Percentiles rank a stretch among this genome's conserved stretches.
Conservation (phyloP, 2,329 filamentous ascomycete genomes). For the Tolypocladium paradoxum region DNA sequence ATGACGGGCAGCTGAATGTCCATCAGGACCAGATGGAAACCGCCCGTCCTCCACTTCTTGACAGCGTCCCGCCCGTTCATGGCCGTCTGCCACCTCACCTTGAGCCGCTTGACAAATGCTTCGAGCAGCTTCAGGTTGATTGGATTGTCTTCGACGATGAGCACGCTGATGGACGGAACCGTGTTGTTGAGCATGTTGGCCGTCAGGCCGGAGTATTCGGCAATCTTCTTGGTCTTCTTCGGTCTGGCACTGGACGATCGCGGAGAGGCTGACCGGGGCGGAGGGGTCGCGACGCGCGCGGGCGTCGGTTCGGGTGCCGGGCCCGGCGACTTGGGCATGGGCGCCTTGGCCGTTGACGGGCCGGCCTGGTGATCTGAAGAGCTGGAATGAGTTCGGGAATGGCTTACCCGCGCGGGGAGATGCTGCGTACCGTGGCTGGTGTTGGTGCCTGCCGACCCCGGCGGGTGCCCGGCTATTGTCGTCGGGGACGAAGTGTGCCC, state of each 20-base stretch:
- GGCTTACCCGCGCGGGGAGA: slow-evolving; percentile 27
- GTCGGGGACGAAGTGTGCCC: slow-evolving; percentile 78
- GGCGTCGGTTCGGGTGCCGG: slow-evolving; percentile 35
- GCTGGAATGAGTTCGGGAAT: slow-evolving; percentile 48
- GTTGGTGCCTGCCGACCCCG: slow-evolving; percentile 19
- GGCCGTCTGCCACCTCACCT: slow-evolving; percentile 94
- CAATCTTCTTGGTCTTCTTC: slow-evolving; percentile 45
- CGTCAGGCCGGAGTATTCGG: slow-evolving; percentile 25
- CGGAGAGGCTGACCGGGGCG: slow-evolving; percentile 37
- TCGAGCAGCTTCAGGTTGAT: slow-evolving; percentile 93
- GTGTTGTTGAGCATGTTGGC: slow-evolving; percentile 64
- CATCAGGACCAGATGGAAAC: slow-evolving; percentile 95
- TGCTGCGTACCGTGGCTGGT: slow-evolving; percentile 24
- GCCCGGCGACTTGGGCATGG: slow-evolving; percentile 40
- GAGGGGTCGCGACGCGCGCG: slow-evolving; percentile 42
- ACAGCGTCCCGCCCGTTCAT: slow-evolving; percentile 92
- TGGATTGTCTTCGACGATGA: slow-evolving; percentile 97
- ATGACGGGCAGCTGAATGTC: slow-evolving; percentile 96
- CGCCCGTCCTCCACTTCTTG: slow-evolving; percentile 81
- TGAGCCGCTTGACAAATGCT: slow-evolving; percentile 89
- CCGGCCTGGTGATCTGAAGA: slow-evolving; percentile 40
- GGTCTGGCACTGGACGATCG: slow-evolving; percentile 30
- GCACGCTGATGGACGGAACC: slow-evolving; percentile 90
- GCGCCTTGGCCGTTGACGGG: slow-evolving; percentile 36
- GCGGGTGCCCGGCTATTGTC: slow-evolving; percentile 24